phyloP scores from a whole-genome alignment of 352 stramenopile genomes.

The Phytophthora pini region DNA sequence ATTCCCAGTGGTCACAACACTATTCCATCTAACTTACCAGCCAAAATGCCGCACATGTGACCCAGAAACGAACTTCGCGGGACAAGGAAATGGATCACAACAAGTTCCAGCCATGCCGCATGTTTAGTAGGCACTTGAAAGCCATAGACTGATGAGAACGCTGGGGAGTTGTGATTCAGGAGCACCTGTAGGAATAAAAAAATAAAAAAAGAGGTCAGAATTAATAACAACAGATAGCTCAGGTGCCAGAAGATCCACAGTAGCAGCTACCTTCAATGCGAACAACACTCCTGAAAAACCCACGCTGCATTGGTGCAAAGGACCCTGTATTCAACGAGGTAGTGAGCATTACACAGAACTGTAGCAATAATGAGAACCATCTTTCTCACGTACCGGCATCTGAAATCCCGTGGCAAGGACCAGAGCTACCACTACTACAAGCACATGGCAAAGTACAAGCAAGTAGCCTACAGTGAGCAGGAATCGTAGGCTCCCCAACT shows the following conservation, averaged over 20 bases:
- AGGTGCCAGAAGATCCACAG: too few species aligned
- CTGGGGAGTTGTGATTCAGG: conserved; percentile 79
- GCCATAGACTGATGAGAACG: conserved; percentile 65
- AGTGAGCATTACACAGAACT: background rate
- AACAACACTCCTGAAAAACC: conserved; percentile 86
- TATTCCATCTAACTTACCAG: conserved; percentile 40
- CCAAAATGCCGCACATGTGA: conserved; percentile 89
- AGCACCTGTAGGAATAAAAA: conserved; percentile 60
- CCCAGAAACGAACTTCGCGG: conserved; percentile 84
- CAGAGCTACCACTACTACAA: conserved; percentile 58
- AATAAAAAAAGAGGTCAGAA: too few species aligned
- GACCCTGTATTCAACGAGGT: conserved; percentile 24
- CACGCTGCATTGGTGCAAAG: conserved; percentile 71
- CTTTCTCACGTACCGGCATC: conserved; percentile 21
- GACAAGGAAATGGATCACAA: conserved; percentile 88
- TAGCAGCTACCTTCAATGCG: conserved; percentile 67
- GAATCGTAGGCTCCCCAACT: conserved; percentile 65
- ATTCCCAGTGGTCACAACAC: too few species aligned
- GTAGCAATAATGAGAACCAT: too few species aligned
- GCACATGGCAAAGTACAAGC: conserved; percentile 65
- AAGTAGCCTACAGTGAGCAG: conserved; percentile 50
- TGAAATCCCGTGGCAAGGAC: conserved; percentile 36
- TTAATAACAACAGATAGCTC: too few species aligned
- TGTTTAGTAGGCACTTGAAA: conserved; percentile 89
- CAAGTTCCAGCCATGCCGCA: conserved; percentile 88